Evolutionary conservation across 768 basidiomycete species (phyloP).

Genomic region (Crucibulum laeve): DNA sequence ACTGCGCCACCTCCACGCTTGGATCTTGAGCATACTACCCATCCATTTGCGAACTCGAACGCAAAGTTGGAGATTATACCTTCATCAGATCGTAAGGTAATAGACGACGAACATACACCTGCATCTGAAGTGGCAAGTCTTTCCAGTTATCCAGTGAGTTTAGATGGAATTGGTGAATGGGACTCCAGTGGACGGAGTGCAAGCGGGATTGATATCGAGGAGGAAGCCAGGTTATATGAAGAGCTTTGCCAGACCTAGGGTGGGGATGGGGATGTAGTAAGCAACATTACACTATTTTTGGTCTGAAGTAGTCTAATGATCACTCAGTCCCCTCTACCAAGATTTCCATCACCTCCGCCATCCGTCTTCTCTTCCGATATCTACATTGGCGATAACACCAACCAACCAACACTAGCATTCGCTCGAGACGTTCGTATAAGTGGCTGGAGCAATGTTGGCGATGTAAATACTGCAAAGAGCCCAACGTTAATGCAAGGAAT

Average conservation of each 20-base stretch:
- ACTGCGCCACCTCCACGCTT: too few species aligned
- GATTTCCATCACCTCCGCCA: conserved; percentile 4
- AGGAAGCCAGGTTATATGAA: conserved; percentile 64
- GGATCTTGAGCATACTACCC: too few species aligned
- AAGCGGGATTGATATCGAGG: conserved; percentile 58
- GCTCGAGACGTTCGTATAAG: conserved; percentile 60
- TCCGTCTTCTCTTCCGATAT: conserved; percentile 69
- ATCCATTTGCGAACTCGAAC: conserved; percentile 44
- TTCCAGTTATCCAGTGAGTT: too few species aligned
- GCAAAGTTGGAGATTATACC: conserved; percentile 52
- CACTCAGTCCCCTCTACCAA: conserved; percentile 7
- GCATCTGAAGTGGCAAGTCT: too few species aligned
- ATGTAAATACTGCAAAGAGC: conserved; percentile 22
- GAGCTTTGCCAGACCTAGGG: conserved; percentile 45
- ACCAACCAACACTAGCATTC: conserved; percentile 35
- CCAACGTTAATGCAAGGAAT: conserved; percentile 7
- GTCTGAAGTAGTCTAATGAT: conserved; percentile 10
- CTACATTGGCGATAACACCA: conserved; percentile 60
- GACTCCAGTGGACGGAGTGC: conserved; percentile 7
- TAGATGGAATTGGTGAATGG: conserved; percentile 19
- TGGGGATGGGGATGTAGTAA: conserved; percentile 14
- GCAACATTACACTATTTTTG: conserved; percentile 1
- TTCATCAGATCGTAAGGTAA: too few species aligned
- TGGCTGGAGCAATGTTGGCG: conserved; percentile 74
- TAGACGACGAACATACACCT: too few species aligned